phyloP scores from a whole-genome alignment of 306 rosid species.

The Myrica gale region DNA sequence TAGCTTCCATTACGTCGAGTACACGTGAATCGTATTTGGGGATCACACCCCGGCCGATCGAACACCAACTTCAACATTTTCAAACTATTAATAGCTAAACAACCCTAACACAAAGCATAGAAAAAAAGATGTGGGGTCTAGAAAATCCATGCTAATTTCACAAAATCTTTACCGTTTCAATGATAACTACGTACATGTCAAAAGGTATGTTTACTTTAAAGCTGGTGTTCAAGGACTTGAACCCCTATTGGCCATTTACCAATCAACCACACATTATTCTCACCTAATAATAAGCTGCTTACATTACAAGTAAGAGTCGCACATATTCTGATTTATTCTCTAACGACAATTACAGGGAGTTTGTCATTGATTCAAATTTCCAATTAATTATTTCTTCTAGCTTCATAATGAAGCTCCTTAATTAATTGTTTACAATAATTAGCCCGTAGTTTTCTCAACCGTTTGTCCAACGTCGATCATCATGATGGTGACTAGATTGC shows the following conservation, averaged over 20 bases:
- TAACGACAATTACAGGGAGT: too few relatives aligned
- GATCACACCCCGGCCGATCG: neutral
- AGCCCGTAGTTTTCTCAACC: too few relatives aligned
- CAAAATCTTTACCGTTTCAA: constrained; percentile 38
- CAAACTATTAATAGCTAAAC: constrained; percentile 14
- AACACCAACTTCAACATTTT: constrained; percentile 27
- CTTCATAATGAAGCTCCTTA: constrained; percentile 25
- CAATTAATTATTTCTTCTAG: neutral
- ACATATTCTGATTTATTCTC: neutral
- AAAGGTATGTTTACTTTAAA: neutral
- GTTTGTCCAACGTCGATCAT: too few relatives aligned
- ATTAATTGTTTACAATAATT: neutral
- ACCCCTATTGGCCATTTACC: constrained; percentile 12
- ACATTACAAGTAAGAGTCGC: neutral
- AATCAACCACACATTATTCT: neutral
- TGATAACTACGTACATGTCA: constrained; percentile 28
- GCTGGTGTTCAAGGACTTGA: constrained; percentile 19
- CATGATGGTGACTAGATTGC: too few relatives aligned
- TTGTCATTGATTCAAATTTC: neutral
- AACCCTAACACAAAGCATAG: constrained; percentile 22
- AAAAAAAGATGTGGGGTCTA: constrained; percentile 30
- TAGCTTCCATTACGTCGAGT: constrained; percentile 22
- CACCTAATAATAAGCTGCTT: neutral
- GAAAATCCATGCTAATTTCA: constrained; percentile 35
- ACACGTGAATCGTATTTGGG: constrained; percentile 36